Evolutionary conservation across 2,329 filamentous ascomycete species (phyloP), one percentile per base, ranked within the genome.

Genomic region (Fusarium drepaniforme): DNA sequence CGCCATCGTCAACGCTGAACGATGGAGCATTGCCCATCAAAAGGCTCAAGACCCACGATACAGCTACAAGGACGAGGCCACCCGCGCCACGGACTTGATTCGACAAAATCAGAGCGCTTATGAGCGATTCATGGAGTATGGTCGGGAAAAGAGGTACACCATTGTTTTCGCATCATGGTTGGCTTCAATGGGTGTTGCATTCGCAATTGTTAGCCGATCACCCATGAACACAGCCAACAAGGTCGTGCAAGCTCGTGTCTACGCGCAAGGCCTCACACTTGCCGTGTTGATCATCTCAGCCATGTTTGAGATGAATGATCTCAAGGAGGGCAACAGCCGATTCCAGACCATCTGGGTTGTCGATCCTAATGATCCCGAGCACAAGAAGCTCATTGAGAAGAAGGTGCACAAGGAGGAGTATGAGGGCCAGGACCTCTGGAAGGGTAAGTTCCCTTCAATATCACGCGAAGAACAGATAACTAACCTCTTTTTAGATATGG

Each of bases 381-480:
- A 96, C 83, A 93, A 94, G 89, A 88, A 79, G 82, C 49, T 95
- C 77, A 93, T 97, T 78, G 94, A 97, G 89, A 96, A 95, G 90
- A 91, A 88, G 85, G 90, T 97, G 67, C 94, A 97, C 83, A 93
- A 95, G 85, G 94, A 97, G 87, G 88, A 93, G 72, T 97, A 97
- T 83, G 89, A 92, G 81, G 94, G 94, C 51, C 94, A 97, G 86
- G 96, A 98, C 84, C 88, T 98, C 78, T 99, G 97, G 97, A 96
- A 91, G 87, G 92, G 92, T 93, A 84, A 81, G 90, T 35, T 6
- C 6, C n/a, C 16, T 21, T 6, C 30, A 3, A 9, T 2, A 21
- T 59, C 6, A 38, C 1, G 5, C 2, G 3, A 16, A n/a, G 3
- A 12, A 16, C 6, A 23, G 7, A 37, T 0, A 37, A 4, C 23